Evolutionary conservation across 2,329 filamentous ascomycete species (phyloP), one percentile per base, ranked within the genome.

Genomic region (Beauveria australis): DNA sequence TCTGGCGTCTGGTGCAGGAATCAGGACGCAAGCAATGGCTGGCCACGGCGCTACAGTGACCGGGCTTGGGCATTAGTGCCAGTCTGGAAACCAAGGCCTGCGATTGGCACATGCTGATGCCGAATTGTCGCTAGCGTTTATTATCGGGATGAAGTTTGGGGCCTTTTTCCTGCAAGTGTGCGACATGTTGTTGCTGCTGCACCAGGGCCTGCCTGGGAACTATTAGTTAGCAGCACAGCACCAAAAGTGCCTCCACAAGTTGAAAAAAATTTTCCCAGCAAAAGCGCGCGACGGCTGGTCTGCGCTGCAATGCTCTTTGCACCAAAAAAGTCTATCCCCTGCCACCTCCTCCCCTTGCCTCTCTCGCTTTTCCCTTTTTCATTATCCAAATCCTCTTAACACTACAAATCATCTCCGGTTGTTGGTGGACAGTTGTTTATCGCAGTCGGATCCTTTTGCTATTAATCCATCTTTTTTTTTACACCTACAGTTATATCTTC

Each of bases 371-470:
- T 60, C 51, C 51, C 51, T 41, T 54, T 54, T 41, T 33, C 51
- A 41, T 55, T 24, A 12, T 44, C 56, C 28, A 43, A 47, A 26
- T 14, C 26, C 40, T 30, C 18, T 40, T 24, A 22, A 22, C 22
- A 46, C 43, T 48, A 44, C 58, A 48, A 52, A 49, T 55, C 37
- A 51, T 53, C 30, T 53, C 48, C 51, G 49, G 48, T 60, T 48
- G 58, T 60, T 22, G 58, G 58, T 55, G 51, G 58, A 55, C 51
- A 54, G 49, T 60, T 48, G 51, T 54, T 60, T 60, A 33, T 55
- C 58, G 24, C 43, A 54, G 58, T 60, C 47, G 58, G 51, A 30
- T 49, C 26, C 18, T n/a, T 40, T 53, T 53, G 40, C 47, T 60
- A 12, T 49, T 2, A 22, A 24, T 46, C 14, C 26, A 10, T 52